Evolutionary conservation across 768 basidiomycete genomes (phyloP).

Genomic region (Baorangia bicolor): DNA sequence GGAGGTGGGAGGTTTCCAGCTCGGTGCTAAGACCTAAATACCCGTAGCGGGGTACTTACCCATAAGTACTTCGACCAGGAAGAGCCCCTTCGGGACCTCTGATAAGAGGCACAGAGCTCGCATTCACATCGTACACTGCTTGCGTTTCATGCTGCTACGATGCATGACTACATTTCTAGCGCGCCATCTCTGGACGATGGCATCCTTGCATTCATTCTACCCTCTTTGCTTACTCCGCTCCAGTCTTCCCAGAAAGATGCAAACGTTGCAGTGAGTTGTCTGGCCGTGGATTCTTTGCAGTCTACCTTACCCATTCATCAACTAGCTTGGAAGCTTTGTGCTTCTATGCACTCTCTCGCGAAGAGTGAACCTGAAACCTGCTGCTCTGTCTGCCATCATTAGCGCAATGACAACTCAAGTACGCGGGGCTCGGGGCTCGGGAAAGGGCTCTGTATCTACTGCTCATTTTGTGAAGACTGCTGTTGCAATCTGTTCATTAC

Average conservation of each 20-base stretch:
- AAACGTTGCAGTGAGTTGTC: slow-evolving; percentile 46
- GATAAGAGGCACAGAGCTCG: too few relatives aligned
- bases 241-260: slow-evolving; percentile 47
- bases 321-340: slow-evolving; percentile 70
- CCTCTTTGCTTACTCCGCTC: slow-evolving; percentile 61
- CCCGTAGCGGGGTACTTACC: too few relatives aligned
- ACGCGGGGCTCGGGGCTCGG: slow-evolving; percentile 19
- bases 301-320: not conserved
- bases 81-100: too few relatives aligned
- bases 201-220: slow-evolving; percentile 60
- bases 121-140: slow-evolving; percentile 76
- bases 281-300: not conserved
- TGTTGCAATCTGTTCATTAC: too few relatives aligned
- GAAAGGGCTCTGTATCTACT: too few relatives aligned
- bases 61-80: too few relatives aligned
- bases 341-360: slow-evolving; percentile 69
- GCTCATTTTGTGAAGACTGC: too few relatives aligned
- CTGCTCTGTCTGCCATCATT: slow-evolving; percentile 62
- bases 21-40: too few relatives aligned
- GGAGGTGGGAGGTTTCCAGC: too few relatives aligned
- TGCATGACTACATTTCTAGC: slow-evolving; percentile 76
- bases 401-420: slow-evolving; percentile 52
- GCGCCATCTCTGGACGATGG: slow-evolving; percentile 61
- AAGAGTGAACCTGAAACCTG: slow-evolving; percentile 55
- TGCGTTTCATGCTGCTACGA: slow-evolving; percentile 76